Conservation (phyloP, 176 grass and related monocot species). For the Juncus effusus region DNA sequence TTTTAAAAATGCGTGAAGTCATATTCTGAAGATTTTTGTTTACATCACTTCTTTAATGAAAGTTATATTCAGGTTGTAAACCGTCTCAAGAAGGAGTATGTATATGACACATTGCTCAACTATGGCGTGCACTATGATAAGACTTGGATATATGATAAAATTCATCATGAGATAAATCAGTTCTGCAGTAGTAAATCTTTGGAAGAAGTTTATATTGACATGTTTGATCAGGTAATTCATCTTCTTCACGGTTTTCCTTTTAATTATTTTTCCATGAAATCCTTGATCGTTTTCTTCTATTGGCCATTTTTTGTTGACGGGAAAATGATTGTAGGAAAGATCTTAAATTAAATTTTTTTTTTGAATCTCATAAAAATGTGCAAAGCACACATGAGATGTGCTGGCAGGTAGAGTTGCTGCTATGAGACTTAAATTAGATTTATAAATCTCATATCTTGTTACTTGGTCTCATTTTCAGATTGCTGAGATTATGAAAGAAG, state of each 20-base stretch:
- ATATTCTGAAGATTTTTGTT: not conserved
- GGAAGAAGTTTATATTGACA: constrained; percentile 99
- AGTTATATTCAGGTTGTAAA: constrained; percentile 63
- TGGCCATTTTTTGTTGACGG: no score
- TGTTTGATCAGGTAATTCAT: constrained; percentile 85
- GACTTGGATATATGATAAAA: constrained; percentile 99
- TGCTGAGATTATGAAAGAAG: constrained; percentile 97
- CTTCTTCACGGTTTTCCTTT: not conserved
- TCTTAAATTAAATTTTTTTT: no score
- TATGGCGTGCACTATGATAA: constrained; percentile 96
- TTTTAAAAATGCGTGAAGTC: not conserved
- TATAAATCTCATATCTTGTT: no score
- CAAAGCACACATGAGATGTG: no score
- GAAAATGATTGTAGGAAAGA: no score
- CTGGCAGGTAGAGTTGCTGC: no score
- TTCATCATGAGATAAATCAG: constrained; percentile 99
- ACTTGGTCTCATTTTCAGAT: constrained; percentile 53
- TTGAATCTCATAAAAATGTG: no score
- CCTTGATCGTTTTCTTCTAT: no score
- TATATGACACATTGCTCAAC: constrained; percentile 85
- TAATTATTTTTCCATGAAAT: no score
- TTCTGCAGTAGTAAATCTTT: constrained; percentile 93
- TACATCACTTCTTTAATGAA: not conserved
- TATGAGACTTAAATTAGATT: no score
- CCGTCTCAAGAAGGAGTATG: constrained; percentile 81